Evolutionary conservation across 2,329 filamentous ascomycete genomes (phyloP), one percentile per base, ranked within the genome.

Genomic region (Juglanconis sp.): DNA sequence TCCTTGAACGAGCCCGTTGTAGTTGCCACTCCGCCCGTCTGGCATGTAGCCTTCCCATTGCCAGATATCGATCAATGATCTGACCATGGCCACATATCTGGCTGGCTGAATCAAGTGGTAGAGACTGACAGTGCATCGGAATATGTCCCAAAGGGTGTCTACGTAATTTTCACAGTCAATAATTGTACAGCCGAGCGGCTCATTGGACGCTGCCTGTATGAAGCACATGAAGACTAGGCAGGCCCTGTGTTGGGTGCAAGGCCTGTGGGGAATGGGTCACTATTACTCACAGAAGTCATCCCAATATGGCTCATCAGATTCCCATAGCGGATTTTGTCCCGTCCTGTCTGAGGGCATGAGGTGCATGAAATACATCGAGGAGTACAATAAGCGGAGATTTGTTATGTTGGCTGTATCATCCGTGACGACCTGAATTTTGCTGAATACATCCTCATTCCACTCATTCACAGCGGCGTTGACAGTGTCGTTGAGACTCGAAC

Each of bases 61-160:
- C 67, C 88, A 90, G 17, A 83, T 88, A 65, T 91, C 88, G 30
- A 92, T 83, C 42, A 92, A 75, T 56, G 86, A 89, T 30, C 87
- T 80, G 11, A 92, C 79, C 83, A 92, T 90, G 60, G 82, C 74
- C 0, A 85, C 81, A 56, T 90, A 83, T 1, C 84, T 81, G 0
- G 74, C 64, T 0, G 89, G 88, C 66, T 92, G 89, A 0, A 89
- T 63, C 30, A 92, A 76, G 0, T 87, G 89, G 30, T 92, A 76
- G n/a, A 92, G 81, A 0, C 88, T 87, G 56, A 91, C 82, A 57
- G 88, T 87, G 47, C 83, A 87, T 31, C 88, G 79, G 63, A 88
- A 91, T 0, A 83, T 83, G 66, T 91, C 88, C 88, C 88, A 91
- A 5, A 91, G 86, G 64, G 74, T 91, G 70, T 92, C 55, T 59